A percentile compares a stretch with the other conserved stretches of the same genome.
These are phyloP conservation scores for Chlamydomonas reinhardtii DNA, from an alignment of 163 green algal genomes.

Conservation along the genomic window DNA sequence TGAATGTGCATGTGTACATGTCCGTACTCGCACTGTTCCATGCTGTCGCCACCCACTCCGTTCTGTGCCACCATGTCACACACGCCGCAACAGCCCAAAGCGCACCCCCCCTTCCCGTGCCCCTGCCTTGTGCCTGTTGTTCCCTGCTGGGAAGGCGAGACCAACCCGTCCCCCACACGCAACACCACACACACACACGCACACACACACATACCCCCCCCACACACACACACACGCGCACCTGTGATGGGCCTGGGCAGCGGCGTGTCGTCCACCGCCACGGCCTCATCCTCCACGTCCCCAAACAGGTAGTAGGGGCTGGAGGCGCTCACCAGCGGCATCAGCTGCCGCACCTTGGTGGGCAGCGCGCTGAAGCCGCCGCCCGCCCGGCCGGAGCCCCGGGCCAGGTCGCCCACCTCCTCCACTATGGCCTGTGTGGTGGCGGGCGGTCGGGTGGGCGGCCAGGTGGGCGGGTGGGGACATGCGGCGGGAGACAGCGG, in stretches of 20 bases:
- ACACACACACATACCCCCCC: no score
- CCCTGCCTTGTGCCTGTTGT: no score
- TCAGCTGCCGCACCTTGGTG: conserved; percentile 28
- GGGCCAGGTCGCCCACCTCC: conserved; percentile 11
- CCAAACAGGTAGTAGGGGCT: conserved; percentile 37
- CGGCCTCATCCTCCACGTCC: conserved; percentile 35
- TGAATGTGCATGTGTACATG: no score
- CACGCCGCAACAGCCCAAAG: no score
- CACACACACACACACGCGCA: neutral
- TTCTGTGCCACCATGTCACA: no score
- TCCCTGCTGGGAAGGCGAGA: no score
- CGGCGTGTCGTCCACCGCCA: conserved; percentile 30
- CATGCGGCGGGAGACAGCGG: neutral
- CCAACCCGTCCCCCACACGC: no score
- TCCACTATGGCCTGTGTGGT: conserved; percentile 22
- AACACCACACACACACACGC: no score
- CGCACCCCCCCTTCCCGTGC: no score
- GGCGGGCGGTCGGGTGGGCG: neutral
- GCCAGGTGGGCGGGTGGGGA: no score
- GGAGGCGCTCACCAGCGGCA: neutral
- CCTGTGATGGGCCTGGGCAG: conserved; percentile 22
- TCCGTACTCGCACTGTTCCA: no score
- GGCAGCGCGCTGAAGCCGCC: neutral
- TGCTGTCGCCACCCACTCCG: no score
- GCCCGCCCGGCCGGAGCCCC: neutral